Evolutionary conservation across 2,329 filamentous ascomycete genomes (phyloP), one percentile per base, ranked within the genome.

Genomic region (Diaporthe australafricana): DNA sequence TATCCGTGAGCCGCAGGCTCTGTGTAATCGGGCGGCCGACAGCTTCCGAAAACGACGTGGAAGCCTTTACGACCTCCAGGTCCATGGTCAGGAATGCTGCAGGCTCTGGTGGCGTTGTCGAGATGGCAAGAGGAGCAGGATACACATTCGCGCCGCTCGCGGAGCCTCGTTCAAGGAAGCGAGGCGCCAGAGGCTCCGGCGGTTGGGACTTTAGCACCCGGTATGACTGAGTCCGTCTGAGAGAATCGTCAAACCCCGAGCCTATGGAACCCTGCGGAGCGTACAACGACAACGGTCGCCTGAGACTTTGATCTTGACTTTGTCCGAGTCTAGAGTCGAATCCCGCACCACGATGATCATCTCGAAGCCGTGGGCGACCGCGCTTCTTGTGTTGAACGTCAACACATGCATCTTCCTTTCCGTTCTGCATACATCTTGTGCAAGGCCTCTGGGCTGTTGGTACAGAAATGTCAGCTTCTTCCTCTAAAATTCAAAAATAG

Each of bases 361-460:
- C 93, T 77, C 93, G 89, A 75, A 96, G 84, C 75, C 94, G 88
- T 72, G 94, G 94, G 62, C 94, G 88, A 52, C 94, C 94, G 76
- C 94, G 86, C 80, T 96, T 96, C 82, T 96, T 96, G 82, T 96
- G 94, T 78, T 94, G 92, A 42, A 96, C 93, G 81, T 96, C 94
- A 76, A 94, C 86, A 79, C 94, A 96, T 9, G 91, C 87, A 71
- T 95, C 93, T 85, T 96, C 87, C 77, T 96, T 96, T 73, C 93
- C 92, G 78, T 94, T 94, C 77, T 90, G 90, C 42, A 93, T 84
- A 79, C 94, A 96, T 79, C 94, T 89, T 35, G 92, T 91, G 79
- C 94, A 96, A 35, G 94, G 94, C 70, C 94, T 88, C 81, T 94
- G 92, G 65, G 93, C 91, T 92, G 75, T 66, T 50, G 57, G 71